Evolutionary conservation across 495 filamentous ascomycete species (phyloP), one percentile per base, ranked within the genome.

Genomic region (Bathelium albidoporum): DNA sequence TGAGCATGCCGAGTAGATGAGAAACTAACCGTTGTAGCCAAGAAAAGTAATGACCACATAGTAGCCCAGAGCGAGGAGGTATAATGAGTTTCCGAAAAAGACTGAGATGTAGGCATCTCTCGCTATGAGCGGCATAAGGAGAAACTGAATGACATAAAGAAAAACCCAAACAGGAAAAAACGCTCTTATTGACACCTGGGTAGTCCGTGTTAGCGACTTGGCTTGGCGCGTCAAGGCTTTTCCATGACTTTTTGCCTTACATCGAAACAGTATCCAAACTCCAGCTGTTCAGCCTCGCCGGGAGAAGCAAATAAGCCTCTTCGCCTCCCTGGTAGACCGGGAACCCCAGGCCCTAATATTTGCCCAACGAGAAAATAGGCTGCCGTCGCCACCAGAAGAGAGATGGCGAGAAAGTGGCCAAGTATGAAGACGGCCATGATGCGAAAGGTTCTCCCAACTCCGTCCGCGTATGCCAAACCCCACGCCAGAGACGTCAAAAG

Each of bases 251-350:
- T 29, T 16, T 31, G 52, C 49, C 82, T 69, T 68, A 88, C 85
- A 75, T 90, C 87, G 73, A 89, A 89, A 71, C 87, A 89, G 71
- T 90, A 90, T 69, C 88, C 88, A 77, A 89, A 90, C 68, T 89
- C 87, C 67, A 90, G 68, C 62, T 78, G 78, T 58, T 86, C 84
- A n/a, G 53, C 62, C n/a, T 60, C 78, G 2, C 79, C 82, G 1
- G 77, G 77, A 62, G 81, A 78, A 20, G 76, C 75, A 62, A 87
- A 88, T 7, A 87, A 69, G 14, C 85, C 85, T 68, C 81, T 80
- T 68, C 75, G 72, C 78, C 78, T 73, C 71, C 73, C 71, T 0
- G 77, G 73, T 41, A 75, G 70, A 65, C 80, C 69, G 71, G 76
- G 68, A 62, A 80, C 69, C 67, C 82, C 73, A 59, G 83, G 79